Percentiles rank a stretch among this genome's conserved stretches.
phyloP scores from a whole-genome alignment of 495 filamentous ascomycete species.

The Mycothermus thermophilus region DNA sequence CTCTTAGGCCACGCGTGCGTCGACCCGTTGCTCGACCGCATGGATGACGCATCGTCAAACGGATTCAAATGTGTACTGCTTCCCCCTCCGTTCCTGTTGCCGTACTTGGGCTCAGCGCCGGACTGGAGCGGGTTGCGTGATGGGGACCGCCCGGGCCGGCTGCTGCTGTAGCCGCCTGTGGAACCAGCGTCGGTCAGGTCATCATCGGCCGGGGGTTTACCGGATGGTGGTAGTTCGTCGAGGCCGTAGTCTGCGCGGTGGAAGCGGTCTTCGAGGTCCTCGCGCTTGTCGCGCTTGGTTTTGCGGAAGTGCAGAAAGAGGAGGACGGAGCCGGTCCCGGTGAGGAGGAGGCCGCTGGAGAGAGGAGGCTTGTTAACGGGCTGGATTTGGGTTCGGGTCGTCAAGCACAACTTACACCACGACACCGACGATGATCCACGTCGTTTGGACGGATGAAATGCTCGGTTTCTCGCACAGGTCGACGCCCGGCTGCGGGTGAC shows the following conservation, averaged over 20 bases:
- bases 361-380: neutral
- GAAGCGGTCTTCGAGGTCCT: slow-evolving; percentile 16
- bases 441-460: slow-evolving; percentile 7
- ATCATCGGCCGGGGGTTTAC: neutral
- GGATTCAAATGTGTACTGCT: slow-evolving; percentile 5
- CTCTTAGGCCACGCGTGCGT: slow-evolving; percentile 5
- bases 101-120: slow-evolving; percentile 6
- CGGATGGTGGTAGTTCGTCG: slow-evolving; percentile 6
- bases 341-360: slow-evolving; percentile 11
- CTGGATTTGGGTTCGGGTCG: neutral
- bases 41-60: slow-evolving; percentile 7
- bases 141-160: slow-evolving; percentile 4
- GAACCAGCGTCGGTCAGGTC: slow-evolving; percentile 2
- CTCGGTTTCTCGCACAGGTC: slow-evolving; percentile 20
- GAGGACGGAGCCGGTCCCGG: slow-evolving; percentile 7
- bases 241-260: slow-evolving; percentile 17
- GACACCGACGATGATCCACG: slow-evolving; percentile 16
- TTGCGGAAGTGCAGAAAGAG: slow-evolving; percentile 14
- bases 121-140: slow-evolving; percentile 5
- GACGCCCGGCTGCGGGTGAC: slow-evolving; percentile 3
- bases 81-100: slow-evolving; percentile 3
- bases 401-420: slow-evolving; percentile 10
- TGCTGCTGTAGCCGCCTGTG: neutral
- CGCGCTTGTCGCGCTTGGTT: slow-evolving; percentile 12
- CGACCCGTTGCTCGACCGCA: slow-evolving; percentile 1